These are phyloP conservation scores for Hypholoma fasciculare DNA, from an alignment of 768 basidiomycete species.

Conservation along the genomic window DNA sequence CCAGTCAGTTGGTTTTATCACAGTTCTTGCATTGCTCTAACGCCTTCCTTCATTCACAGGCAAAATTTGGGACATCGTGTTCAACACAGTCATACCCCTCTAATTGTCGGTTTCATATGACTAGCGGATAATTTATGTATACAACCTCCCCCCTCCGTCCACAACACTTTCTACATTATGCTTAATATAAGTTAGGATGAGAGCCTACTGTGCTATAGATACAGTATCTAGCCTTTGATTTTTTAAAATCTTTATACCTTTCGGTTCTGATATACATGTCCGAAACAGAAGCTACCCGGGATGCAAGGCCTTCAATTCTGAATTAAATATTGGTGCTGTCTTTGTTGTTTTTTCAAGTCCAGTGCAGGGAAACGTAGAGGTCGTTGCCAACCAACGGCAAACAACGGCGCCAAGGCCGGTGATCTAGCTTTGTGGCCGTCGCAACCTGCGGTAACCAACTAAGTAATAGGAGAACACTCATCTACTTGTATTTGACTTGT, in stretches of 20 bases:
- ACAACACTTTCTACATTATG: background rate
- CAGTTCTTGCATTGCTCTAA: background rate
- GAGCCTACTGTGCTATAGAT: background rate
- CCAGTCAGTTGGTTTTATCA: conserved; percentile 52
- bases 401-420: background rate
- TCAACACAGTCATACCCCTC: conserved; percentile 77
- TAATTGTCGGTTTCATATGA: conserved; percentile 28
- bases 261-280: background rate
- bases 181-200: background rate
- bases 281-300: too few relatives aligned
- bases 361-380: background rate
- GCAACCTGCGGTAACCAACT: background rate
- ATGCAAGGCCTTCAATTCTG: too few relatives aligned
- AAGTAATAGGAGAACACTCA: background rate
- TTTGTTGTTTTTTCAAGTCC: too few relatives aligned
- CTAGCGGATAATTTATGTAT: background rate
- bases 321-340: too few relatives aligned
- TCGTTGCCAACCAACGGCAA: background rate
- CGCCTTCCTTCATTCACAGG: conserved; percentile 35
- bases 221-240: background rate
- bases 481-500: background rate
- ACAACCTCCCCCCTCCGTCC: background rate
- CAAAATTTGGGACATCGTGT: conserved; percentile 94
- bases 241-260: background rate
- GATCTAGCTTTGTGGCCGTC: background rate